Conservation (phyloP, 129 eudicot genomes). For the Mikania micrantha region DNA sequence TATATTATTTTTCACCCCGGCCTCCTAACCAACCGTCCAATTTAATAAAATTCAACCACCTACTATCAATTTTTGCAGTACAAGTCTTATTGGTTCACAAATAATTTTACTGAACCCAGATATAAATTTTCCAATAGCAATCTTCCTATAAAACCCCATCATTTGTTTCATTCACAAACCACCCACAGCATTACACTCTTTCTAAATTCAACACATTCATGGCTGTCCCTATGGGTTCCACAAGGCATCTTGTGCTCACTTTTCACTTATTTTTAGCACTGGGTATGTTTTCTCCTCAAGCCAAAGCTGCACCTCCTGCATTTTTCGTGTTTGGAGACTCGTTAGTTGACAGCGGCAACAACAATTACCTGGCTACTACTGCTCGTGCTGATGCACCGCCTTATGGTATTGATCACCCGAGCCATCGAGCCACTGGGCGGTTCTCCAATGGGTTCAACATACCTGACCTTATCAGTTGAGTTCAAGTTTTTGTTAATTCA, state of each 20-base stretch:
- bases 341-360: slow-evolving; percentile 37
- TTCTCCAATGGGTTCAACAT: slow-evolving; percentile 37
- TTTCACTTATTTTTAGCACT: not conserved
- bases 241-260: not conserved
- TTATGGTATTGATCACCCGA: slow-evolving; percentile 38
- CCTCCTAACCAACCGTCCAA: slow-evolving; percentile 1
- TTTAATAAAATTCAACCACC: slow-evolving; percentile 24
- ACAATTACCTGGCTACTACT: slow-evolving; percentile 34
- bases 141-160: slow-evolving; percentile 18
- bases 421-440: slow-evolving; percentile 37
- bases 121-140: not conserved
- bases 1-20: not conserved
- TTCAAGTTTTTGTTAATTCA: not conserved
- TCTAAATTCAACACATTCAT: slow-evolving; percentile 12
- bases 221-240: slow-evolving; percentile 6
- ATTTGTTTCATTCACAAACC: slow-evolving; percentile 14
- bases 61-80: slow-evolving; percentile 7
- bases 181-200: not conserved
- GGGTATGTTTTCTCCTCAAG: not conserved
- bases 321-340: slow-evolving; percentile 43
- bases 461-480: slow-evolving; percentile 38
- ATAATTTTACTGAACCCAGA: not conserved
- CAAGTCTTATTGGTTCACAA: slow-evolving; percentile 2
- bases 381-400: slow-evolving; percentile 41
- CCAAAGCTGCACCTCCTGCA: slow-evolving; percentile 24